Percentiles rank a stretch among this genome's conserved stretches.
Conservation (phyloP, 2,329 filamentous ascomycete species). For the Chaetoscypha palmicola region DNA sequence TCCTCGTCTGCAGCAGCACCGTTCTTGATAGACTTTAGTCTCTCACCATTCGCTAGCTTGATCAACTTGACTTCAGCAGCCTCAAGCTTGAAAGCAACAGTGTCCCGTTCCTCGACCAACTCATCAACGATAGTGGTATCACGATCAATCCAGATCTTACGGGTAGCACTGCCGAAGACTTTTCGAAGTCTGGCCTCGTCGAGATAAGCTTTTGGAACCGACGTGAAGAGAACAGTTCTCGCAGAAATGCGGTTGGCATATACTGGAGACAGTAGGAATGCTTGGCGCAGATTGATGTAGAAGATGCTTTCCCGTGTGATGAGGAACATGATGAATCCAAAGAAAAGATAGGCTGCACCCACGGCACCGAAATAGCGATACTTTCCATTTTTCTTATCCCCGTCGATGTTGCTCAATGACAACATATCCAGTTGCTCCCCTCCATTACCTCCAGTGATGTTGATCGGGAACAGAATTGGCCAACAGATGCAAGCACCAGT, state of each 20-base stretch:
- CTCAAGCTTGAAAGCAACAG: constrained; percentile 75
- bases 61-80: constrained; percentile 81
- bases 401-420: constrained; percentile 67
- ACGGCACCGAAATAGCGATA: constrained; percentile 72
- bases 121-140: constrained; percentile 73
- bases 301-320: constrained; percentile 83
- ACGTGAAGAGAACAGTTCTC: constrained; percentile 81
- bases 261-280: constrained; percentile 77
- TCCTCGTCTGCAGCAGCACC: constrained; percentile 36
- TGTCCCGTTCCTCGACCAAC: constrained; percentile 73
- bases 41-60: constrained; percentile 65
- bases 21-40: constrained; percentile 62
- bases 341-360: constrained; percentile 76
- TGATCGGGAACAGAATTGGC: constrained; percentile 77
- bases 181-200: constrained; percentile 68
- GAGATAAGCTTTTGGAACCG: constrained; percentile 72
- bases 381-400: constrained; percentile 43
- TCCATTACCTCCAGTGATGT: constrained; percentile 68
- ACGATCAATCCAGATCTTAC: constrained; percentile 75
- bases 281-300: constrained; percentile 88
- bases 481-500: constrained; percentile 79
- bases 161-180: constrained; percentile 76
- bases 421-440: constrained; percentile 66
- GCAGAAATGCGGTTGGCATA: constrained; percentile 84
- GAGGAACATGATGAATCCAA: constrained; percentile 80